These are phyloP conservation scores for Neophaeococcomyces aloes DNA, from an alignment of 2,329 filamentous ascomycete species.

Conservation along the genomic window DNA sequence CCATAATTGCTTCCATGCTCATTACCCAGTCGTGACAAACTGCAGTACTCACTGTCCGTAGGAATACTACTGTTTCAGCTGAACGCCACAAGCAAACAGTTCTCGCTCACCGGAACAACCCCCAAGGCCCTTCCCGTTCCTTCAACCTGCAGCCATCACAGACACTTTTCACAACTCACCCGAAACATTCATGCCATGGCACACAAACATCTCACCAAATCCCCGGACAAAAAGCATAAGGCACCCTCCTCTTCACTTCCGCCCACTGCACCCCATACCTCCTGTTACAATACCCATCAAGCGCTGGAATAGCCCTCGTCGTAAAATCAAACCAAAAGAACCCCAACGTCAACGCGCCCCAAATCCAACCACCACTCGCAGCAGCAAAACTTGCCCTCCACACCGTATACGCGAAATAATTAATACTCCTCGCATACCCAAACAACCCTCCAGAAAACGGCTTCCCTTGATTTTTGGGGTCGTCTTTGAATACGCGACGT, in stretches of 20 bases:
- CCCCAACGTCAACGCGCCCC: conserved; percentile 31
- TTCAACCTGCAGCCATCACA: no score
- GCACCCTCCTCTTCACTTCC: conserved; percentile 29
- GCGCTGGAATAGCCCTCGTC: conserved; percentile 34
- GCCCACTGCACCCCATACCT: conserved; percentile 33
- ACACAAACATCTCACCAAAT: conserved; percentile 26
- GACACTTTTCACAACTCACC: neutral
- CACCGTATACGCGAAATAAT: conserved; percentile 44
- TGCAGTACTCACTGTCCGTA: no score
- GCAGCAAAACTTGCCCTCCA: conserved; percentile 43
- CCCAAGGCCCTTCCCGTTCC: no score
- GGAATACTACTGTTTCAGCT: no score
- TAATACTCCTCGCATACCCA: conserved; percentile 42
- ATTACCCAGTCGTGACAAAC: no score
- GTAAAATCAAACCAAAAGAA: conserved; percentile 40
- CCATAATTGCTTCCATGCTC: no score
- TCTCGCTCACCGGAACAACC: no score
- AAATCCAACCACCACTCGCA: conserved; percentile 38
- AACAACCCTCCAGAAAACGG: conserved; percentile 42
- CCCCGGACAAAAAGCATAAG: conserved; percentile 31
- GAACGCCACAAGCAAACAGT: no score
- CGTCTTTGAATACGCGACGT: conserved; percentile 42
- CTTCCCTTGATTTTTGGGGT: conserved; percentile 43
- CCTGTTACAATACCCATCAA: conserved; percentile 41
- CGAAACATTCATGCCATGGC: no score